Evolutionary conservation across 2,329 filamentous ascomycete genomes (phyloP), one percentile per base, ranked within the genome.

Genomic region (Ophiostoma piceae): DNA sequence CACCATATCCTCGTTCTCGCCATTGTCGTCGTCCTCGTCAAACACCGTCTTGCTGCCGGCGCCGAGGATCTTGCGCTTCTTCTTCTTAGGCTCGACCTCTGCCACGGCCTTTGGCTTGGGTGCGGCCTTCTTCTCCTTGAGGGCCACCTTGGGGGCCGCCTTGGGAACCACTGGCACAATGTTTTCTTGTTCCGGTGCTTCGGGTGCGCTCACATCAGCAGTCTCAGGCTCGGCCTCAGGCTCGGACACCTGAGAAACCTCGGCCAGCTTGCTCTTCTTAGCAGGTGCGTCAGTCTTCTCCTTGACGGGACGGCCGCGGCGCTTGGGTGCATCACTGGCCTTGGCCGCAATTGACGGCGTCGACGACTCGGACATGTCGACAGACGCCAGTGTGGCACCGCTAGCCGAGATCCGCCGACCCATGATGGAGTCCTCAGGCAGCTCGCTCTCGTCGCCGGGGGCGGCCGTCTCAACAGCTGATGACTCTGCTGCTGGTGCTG

Each of bases 21-120:
- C 71, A 12, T 78, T 87, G 5, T 82, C 84, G 9, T 90, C 89
- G 4, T 89, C 89, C 9, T 90, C 89, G 71, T 90, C 89, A 74
- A 94, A 92, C 6, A 95, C 77, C 2, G 87, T 91, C 12, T 87
- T 87, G 66, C 85, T 86, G 29, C 84, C 83, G 29, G 79, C 81
- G 3, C 88, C 87, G 1, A 91, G 82, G 5, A 92, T 80, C 79
- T 92, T 94, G 72, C 90, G 87, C 82, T 90, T 93, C 83, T 90
- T 92, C 77, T 87, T 88, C 78, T 83, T 85, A 7, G 78, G 80
- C 73, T 84, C 80, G 39, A 74, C 75, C 73, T 80, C 79, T 11
- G 67, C 19, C 2, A 37, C 19, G 0, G 37, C 12, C 35, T 69
- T 71, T 16, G 74, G 73, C 29, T 73, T 14, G 22, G 67, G 66